Evolutionary conservation across 805 yeast genomes (phyloP).

Genomic region (Lipomyces lipofer): DNA sequence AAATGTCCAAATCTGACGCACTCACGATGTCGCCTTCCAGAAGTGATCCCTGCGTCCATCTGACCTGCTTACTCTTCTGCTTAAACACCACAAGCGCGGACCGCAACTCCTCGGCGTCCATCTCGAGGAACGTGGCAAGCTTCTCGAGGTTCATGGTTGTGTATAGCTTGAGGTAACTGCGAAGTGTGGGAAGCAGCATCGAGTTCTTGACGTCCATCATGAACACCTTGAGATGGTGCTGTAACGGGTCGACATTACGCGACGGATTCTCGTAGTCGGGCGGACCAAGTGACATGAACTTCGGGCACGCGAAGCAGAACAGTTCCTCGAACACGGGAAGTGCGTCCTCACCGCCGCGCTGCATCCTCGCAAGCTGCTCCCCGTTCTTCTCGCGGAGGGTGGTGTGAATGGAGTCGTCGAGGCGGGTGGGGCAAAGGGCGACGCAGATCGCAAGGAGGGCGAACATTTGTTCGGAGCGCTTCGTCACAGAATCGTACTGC

Average conservation of each 20-base stretch:
- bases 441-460: slow-evolving; percentile 50
- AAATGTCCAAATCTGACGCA: slow-evolving; percentile 49
- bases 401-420: slow-evolving; percentile 48
- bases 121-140: slow-evolving; percentile 45
- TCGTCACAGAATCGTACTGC: slow-evolving; percentile 50
- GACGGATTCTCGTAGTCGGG: slow-evolving; percentile 40
- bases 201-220: slow-evolving; percentile 45
- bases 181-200: slow-evolving; percentile 45
- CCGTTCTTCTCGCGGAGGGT: slow-evolving; percentile 51
- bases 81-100: slow-evolving; percentile 48
- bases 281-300: slow-evolving; percentile 47
- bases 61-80: slow-evolving; percentile 46
- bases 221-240: slow-evolving; percentile 48
- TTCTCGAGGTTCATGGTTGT: slow-evolving; percentile 49
- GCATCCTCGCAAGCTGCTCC: slow-evolving; percentile 47
- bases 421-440: slow-evolving; percentile 49
- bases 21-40: slow-evolving; percentile 46
- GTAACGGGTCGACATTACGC: slow-evolving; percentile 44
- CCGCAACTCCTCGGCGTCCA: slow-evolving; percentile 42
- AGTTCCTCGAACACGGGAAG: slow-evolving; percentile 48
- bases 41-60: slow-evolving; percentile 45
- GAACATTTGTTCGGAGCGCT: slow-evolving; percentile 53
- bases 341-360: slow-evolving; percentile 47
- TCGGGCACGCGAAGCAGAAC: slow-evolving; percentile 51
- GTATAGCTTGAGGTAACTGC: slow-evolving; percentile 49